Evolutionary conservation across 176 grass and related monocot genomes (phyloP), one percentile per base, ranked within the genome.

Genomic region (Carex scoparia): DNA sequence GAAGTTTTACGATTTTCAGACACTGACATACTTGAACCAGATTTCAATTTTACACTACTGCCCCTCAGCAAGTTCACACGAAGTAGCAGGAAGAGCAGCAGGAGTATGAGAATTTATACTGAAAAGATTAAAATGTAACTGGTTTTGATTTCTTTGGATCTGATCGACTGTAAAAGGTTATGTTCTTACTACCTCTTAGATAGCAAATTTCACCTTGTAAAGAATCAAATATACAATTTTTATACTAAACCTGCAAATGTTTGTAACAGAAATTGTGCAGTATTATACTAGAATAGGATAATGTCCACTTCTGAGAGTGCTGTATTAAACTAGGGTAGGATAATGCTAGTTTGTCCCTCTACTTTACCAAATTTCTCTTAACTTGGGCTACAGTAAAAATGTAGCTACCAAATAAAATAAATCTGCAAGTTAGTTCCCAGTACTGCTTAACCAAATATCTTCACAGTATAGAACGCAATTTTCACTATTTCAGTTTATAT

Each of bases 181-280:
- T 44, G 2, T 37, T 40, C 49, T 53, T 40, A 40, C 38, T 76
- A 74, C n/a, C 70, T 74, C n/a, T 57, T 78, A 57, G 74, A 33
- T 78, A 78, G 74, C 15, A 74, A 57, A 57, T 57, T 31, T 30
- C 40, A 72, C 3, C 23, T 55, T 78, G 74, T 78, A 78, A 57
- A 78, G 53, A 55, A 32, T 57, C 51, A 75, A 73, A 53, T 28
- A 78, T 33, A 12, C 57, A 32, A 78, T 32, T 31, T 76, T 57
- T 78, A 16, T 78, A 33, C 48, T 16, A 33, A 78, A 78, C 9
- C 15, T 78, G 51, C 12, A 78, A 78, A 78, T 58, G 13, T 35
- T 78, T 78, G 27, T 55, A 57, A 57, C 2, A 57, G 74, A 57
- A 78, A 55, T 6, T 78, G 74, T 78, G 51, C 69, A 78, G 27